Evolutionary conservation across 768 basidiomycete species (phyloP), one percentile per base, ranked within the genome.

Genomic region (Mrakia frigida): DNA sequence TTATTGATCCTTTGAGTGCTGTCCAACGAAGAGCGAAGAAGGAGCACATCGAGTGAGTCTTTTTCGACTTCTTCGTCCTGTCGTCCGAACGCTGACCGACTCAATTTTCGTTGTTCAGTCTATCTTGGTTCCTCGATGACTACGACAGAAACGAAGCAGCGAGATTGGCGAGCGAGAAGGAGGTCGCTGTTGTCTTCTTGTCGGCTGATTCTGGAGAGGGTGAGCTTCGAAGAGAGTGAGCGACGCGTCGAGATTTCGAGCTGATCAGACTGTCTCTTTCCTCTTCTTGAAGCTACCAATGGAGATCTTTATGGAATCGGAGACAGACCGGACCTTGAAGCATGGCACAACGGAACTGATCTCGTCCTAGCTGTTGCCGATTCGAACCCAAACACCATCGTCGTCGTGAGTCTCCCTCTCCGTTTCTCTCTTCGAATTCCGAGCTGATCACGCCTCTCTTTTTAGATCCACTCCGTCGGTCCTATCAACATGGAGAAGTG

Each of bases 201-300:
- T 89, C 89, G 78, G 87, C 91, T 3, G 90, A 94, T 82, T 93
- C 92, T 9, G 94, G 94, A 33, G 94, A 95, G 84, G 88, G 85
- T 25, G 35, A 37, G 65, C 23, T 25, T 6, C 14, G 65, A 37
- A 25, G 65, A 16, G 5, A 3, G 35, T 1, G 2, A 31, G 31
- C 13, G 78, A 81, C 63, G 67, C 53, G 21, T 74, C 65, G 59
- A 72, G 81, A 18, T 81, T 59, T 21, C n/a, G n/a, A 59, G 28
- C 9, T 60, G 56, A 9, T 9, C 25, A 11, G 56, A 9, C 56
- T 60, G 7, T 11, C 35, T 33, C 65, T 43, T 16, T 1, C 7
- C 35, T 68, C 65, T 3, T 28, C 13, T 56, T 25, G 11, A 56
- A 68, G 65, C 65, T 2, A 68, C 65, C 37, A 68, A 68, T 25